Evolutionary conservation across 495 filamentous ascomycete genomes (phyloP), one percentile per base, ranked within the genome.

Genomic region (Neurospora discreta): DNA sequence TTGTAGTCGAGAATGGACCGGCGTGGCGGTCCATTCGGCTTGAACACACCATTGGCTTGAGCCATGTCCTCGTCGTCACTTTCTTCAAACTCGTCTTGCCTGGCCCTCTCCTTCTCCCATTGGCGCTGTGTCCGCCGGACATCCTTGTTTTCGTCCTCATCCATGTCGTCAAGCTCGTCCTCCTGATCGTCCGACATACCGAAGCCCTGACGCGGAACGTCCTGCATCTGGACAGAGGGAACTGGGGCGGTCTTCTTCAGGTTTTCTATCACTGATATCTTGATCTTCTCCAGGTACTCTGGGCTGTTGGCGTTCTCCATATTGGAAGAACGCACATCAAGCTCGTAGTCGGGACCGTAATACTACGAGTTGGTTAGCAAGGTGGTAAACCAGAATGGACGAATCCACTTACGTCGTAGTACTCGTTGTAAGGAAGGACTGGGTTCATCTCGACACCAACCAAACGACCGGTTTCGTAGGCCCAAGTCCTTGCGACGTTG

Each of bases 221-320:
- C 94, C 9, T 91, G 91, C 89, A 97, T 93, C 79, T 98, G 95
- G 16, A 98, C 95, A 0, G 93, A 97, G 1, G 96, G 95, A 0
- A 91, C 93, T 75, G 93, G 91, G 3, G 90, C 89, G 0, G 95
- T 98, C 68, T 92, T 91, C 75, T 91, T 91, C 5, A 99, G 87
- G 76, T 99, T 99, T 71, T 97, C 94, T 68, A 97, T 90, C 44
- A 99, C 91, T 71, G 94, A 89, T 26, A 85, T 89, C 78, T 93
- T 95, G 81, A 99, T 99, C 84, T 97, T 98, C 74, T 97, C 91
- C 5, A 99, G 87, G 73, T 99, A 99, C 76, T 98, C 95, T 72
- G 84, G 86, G 39, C 92, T 94, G 78, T 99, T 99, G 20, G 95
- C 93, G 76, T 99, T 99, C 79, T 99, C 95, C 95, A 98, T 99